Evolutionary conservation across 2,329 filamentous ascomycete genomes (phyloP).

Genomic region (Cladobotryum protrusum): DNA sequence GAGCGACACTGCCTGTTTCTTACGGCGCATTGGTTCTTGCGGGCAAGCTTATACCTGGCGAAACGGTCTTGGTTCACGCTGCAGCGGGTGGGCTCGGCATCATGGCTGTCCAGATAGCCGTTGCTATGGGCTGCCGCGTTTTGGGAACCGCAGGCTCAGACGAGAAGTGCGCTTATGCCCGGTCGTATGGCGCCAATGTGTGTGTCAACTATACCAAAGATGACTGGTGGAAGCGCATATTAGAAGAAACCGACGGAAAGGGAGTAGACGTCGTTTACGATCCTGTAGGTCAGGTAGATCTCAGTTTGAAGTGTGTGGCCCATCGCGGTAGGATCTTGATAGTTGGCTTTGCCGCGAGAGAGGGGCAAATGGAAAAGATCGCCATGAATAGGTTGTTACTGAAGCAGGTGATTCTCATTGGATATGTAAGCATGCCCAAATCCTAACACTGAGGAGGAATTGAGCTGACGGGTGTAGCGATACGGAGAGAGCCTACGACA

Average conservation of each 20-base stretch:
- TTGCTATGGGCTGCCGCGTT: slow-evolving; percentile 45
- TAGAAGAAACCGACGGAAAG: slow-evolving; percentile 37
- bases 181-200: slow-evolving; percentile 32
- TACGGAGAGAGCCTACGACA: slow-evolving; percentile 51
- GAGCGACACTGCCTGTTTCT: slow-evolving; percentile 46
- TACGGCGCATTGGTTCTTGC: slow-evolving; percentile 43
- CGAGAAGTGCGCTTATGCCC: slow-evolving; percentile 38
- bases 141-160: slow-evolving; percentile 45
- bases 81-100: slow-evolving; percentile 50
- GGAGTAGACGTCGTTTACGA: slow-evolving; percentile 55
- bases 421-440: slow-evolving; percentile 37
- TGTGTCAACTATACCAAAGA: slow-evolving; percentile 34
- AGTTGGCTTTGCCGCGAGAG: slow-evolving; percentile 51
- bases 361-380: slow-evolving; percentile 47
- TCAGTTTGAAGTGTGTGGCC: slow-evolving; percentile 46
- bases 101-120: slow-evolving; percentile 50
- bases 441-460: background rate
- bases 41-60: slow-evolving; percentile 35
- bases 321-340: slow-evolving; percentile 50
- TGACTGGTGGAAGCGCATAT: slow-evolving; percentile 46
- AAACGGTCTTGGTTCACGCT: slow-evolving; percentile 49
- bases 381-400: slow-evolving; percentile 49
- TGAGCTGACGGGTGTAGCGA: slow-evolving; percentile 29
- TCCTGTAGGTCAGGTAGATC: slow-evolving; percentile 49
- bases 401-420: slow-evolving; percentile 46